phyloP scores from a whole-genome alignment of 306 rosid species.

The Vigna nakashimae region DNA sequence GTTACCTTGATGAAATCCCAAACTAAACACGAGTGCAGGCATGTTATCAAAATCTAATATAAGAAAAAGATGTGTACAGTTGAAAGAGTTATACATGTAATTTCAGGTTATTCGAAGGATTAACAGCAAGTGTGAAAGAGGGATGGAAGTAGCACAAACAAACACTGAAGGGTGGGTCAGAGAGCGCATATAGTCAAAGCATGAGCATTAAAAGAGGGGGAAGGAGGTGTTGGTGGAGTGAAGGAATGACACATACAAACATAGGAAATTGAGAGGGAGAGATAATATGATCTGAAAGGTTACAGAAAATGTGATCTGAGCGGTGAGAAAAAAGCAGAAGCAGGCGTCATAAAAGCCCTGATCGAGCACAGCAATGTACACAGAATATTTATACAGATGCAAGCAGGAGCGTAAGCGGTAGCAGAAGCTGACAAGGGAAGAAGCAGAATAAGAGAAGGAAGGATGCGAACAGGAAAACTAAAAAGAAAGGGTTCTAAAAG shows the following conservation, averaged over 20 bases:
- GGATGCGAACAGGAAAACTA: slow-evolving; percentile 12
- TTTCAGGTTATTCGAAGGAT: neutral
- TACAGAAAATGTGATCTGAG: neutral
- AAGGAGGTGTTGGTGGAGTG: neutral
- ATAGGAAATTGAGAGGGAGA: neutral
- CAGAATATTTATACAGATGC: neutral
- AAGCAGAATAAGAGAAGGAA: neutral
- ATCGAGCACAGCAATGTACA: neutral
- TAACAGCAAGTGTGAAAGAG: slow-evolving; percentile 1
- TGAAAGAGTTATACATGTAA: neutral
- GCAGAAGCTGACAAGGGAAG: slow-evolving; percentile 45
- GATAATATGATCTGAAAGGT: neutral
- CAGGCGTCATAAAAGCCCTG: slow-evolving; percentile 21
- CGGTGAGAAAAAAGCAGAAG: neutral
- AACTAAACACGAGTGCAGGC: neutral
- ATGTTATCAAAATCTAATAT: neutral
- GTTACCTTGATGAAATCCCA: neutral
- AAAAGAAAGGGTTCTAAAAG: slow-evolving; percentile 28
- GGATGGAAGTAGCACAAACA: neutral
- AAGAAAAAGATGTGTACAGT: neutral
- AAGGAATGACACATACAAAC: neutral
- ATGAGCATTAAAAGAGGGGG: neutral
- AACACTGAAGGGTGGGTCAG: neutral
- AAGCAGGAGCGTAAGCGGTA: neutral
- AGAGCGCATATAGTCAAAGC: neutral